phyloP scores from a whole-genome alignment of 2,329 filamentous ascomycete genomes.

The Leptoxyphium fumago region DNA sequence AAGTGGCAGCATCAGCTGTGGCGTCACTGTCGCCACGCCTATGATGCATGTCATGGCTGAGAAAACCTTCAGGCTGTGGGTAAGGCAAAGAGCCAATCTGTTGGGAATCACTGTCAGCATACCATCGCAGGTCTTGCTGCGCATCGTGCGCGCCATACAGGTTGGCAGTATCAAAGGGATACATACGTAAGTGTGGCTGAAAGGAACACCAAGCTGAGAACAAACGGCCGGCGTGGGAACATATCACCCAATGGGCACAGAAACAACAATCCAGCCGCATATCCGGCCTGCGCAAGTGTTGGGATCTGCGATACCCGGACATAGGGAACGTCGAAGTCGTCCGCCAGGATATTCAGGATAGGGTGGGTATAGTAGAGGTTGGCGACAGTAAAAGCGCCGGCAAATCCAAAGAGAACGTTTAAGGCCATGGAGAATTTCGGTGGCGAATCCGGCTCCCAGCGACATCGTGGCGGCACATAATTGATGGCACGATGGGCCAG shows the following conservation, averaged over 20 bases:
- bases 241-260: conserved; percentile 63
- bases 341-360: conserved; percentile 59
- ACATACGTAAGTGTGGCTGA: conserved; percentile 52
- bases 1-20: conserved; percentile 56
- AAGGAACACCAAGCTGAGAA: conserved; percentile 46
- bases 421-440: conserved; percentile 52
- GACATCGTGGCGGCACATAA: conserved; percentile 51
- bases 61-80: conserved; percentile 49
- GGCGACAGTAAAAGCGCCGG: conserved; percentile 54
- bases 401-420: conserved; percentile 58
- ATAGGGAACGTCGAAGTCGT: conserved; percentile 55
- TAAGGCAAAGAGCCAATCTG: conserved; percentile 60
- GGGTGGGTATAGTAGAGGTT: conserved; percentile 75
- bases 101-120: conserved; percentile 9
- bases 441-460: conserved; percentile 52
- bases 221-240: conserved; percentile 52
- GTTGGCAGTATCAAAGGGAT: background rate
- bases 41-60: conserved; percentile 56
- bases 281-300: conserved; percentile 66
- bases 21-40: conserved; percentile 67
- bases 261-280: conserved; percentile 58
- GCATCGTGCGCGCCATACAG: background rate
- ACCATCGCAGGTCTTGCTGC: background rate
- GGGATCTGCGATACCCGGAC: conserved; percentile 54
- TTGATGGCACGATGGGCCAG: conserved; percentile 23